Evolutionary conservation across 2,329 filamentous ascomycete genomes (phyloP).

Genomic region (Epichloe brachyelytri): DNA sequence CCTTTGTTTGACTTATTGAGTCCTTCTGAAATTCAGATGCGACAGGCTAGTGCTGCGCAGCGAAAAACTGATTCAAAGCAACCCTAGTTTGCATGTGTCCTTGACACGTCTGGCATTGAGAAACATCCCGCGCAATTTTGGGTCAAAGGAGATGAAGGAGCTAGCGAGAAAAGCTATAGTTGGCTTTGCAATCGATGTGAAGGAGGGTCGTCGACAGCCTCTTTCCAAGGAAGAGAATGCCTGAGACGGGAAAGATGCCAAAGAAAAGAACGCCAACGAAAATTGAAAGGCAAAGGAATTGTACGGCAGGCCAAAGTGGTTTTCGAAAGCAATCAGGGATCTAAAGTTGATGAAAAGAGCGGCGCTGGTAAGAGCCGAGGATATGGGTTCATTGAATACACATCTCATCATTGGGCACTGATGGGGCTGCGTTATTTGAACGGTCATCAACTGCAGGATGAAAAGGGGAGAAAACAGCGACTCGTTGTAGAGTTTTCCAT

Average conservation of each 20-base stretch:
- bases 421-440: slow-evolving; percentile 95
- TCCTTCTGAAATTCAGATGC: slow-evolving; percentile 70
- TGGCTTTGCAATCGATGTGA: slow-evolving; percentile 84
- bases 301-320: slow-evolving; percentile 91
- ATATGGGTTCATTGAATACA: slow-evolving; percentile 96
- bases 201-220: slow-evolving; percentile 58
- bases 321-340: slow-evolving; percentile 76
- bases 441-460: slow-evolving; percentile 49
- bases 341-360: slow-evolving; percentile 64
- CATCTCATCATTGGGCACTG: slow-evolving; percentile 80
- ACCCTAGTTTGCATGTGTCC: slow-evolving; percentile 78
- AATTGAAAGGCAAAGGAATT: slow-evolving; percentile 69
- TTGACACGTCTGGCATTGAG: slow-evolving; percentile 82
- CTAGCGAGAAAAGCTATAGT: slow-evolving; percentile 87
- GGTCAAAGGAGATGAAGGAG: slow-evolving; percentile 79
- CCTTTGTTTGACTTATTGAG: slow-evolving; percentile 65
- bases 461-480: slow-evolving; percentile 68
- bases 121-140: slow-evolving; percentile 75
- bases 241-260: slow-evolving; percentile 68
- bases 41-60: slow-evolving; percentile 76
- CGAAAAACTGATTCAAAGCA: slow-evolving; percentile 77
- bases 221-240: slow-evolving; percentile 82
- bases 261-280: slow-evolving; percentile 66
- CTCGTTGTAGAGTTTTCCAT: slow-evolving; percentile 96
- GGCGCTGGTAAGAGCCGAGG: slow-evolving; percentile 77